Base-by-base conservation (phyloP, 1,284 basidiomycete species). In the Cryptococcus sp. region DNA sequence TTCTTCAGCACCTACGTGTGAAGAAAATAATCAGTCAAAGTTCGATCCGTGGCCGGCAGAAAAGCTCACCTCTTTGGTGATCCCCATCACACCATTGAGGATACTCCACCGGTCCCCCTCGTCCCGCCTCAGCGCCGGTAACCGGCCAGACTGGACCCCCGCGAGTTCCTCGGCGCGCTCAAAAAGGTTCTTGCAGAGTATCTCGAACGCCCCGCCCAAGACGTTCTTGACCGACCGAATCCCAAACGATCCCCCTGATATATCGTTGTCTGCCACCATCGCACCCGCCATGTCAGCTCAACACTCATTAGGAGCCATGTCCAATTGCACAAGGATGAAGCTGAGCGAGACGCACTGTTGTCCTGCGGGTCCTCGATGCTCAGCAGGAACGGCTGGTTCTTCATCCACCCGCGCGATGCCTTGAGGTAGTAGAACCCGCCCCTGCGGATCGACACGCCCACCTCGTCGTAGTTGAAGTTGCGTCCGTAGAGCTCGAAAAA, bases 291-390 rank as follows among this genome's bases (percentile, higher is more conserved):
- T 5, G 28, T 33, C 28, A 33, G 9, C 28, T 33, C 9, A 9
- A 33, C 28, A 5, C 28, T 33, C 28, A n/a, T n/a, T n/a, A n/a
- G n/a, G n/a, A n/a, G n/a, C n/a, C n/a, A n/a, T n/a, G n/a, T n/a
- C n/a, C n/a, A n/a, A n/a, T n/a, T n/a, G n/a, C 5, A 33, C 4
- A 33, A 33, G 9, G 28, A 4, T 33, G 28, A 9, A 9, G 28
- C 28, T 33, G 28, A 33, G 28, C 4, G 9, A n/a, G 16, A 83
- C 89, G 79, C 68, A 93, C 91, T 81, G 16, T 83, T 78, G 77
- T 98, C 92, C 28, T 88, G 87, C n/a, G 95, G 95, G 76, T 98
- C 95, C 76, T 98, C 94, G 43, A 99, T 89, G 20, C 86, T 87
- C 47, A 98, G 79, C 62, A 90, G 77, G 60, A 82, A 82, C 15